phyloP scores from a whole-genome alignment of 2,329 filamentous ascomycete species.

The Fusarium subglutinans region DNA sequence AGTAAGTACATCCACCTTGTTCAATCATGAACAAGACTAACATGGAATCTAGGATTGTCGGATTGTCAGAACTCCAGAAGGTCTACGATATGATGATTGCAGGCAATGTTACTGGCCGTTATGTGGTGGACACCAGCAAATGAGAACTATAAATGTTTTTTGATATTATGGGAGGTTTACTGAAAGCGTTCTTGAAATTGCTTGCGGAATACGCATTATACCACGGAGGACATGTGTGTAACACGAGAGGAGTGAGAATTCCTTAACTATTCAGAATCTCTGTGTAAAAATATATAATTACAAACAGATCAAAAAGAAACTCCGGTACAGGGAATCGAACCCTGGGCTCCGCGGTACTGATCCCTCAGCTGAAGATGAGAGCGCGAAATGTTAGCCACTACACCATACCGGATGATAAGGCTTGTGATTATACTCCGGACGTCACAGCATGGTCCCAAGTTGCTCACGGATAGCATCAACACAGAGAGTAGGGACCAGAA shows the following conservation, averaged over 20 bases:
- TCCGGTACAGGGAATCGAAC: conserved; percentile 44
- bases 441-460: rapidly evolving
- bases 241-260: not conserved
- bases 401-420: conserved; percentile 43
- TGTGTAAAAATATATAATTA: too few species aligned
- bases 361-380: conserved; percentile 36
- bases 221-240: not conserved
- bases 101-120: conserved; percentile 75
- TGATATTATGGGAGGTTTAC: not conserved
- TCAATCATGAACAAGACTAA: not conserved
- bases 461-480: rapidly evolving
- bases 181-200: not conserved
- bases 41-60: conserved; percentile 60
- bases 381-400: conserved; percentile 49
- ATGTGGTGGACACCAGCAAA: conserved; percentile 76
- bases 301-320: not conserved
- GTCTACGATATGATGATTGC: conserved; percentile 78
- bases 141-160: conserved; percentile 43
- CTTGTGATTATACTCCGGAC: not conserved
- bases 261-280: too few species aligned
- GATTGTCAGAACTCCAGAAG: conserved; percentile 77
- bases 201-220: not conserved
- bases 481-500: too few species aligned
- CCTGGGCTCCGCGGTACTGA: conserved; percentile 39
- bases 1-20: conserved; percentile 47